These are phyloP conservation scores for Colletotrichum endophyticum DNA, from an alignment of 2,329 filamentous ascomycete genomes.

Conservation along the genomic window DNA sequence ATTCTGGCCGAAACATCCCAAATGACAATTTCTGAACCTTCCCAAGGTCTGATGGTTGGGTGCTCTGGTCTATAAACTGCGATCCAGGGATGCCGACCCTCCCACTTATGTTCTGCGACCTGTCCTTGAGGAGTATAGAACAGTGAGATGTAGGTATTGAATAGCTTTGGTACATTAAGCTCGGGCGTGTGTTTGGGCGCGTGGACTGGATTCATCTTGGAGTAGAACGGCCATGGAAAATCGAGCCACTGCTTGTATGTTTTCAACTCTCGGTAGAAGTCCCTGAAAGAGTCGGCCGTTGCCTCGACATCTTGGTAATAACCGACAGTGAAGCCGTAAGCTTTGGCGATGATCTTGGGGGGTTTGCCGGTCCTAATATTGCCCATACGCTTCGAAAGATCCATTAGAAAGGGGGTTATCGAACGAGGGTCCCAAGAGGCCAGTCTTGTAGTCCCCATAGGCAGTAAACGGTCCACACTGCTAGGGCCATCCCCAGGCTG, in stretches of 20 bases:
- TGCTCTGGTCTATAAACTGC: slow-evolving; percentile 50
- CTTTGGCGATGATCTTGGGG: slow-evolving; percentile 29
- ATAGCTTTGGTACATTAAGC: not conserved
- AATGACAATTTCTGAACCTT: slow-evolving; percentile 53
- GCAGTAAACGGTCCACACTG: not conserved
- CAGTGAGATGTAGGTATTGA: slow-evolving; percentile 47
- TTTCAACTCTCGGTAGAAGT: slow-evolving; percentile 26
- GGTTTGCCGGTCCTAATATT: slow-evolving; percentile 15
- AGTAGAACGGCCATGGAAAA: slow-evolving; percentile 27
- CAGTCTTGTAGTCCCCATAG: not conserved
- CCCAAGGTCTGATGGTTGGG: slow-evolving; percentile 36
- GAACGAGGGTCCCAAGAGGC: slow-evolving; percentile 19
- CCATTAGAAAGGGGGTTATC: not conserved
- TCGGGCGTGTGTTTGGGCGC: not conserved
- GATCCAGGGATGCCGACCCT: slow-evolving; percentile 54
- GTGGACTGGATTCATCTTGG: not conserved
- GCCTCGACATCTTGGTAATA: slow-evolving; percentile 37
- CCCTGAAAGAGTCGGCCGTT: slow-evolving; percentile 40
- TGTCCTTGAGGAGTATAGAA: slow-evolving; percentile 48
- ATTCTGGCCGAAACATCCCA: slow-evolving; percentile 50
- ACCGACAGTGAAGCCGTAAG: slow-evolving; percentile 46
- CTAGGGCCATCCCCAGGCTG: not conserved
- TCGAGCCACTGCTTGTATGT: slow-evolving; percentile 42
- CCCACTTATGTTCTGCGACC: slow-evolving; percentile 20
- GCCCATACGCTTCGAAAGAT: not conserved